Percentiles rank a stretch among this genome's conserved stretches.
Evolutionary conservation across 2,329 filamentous ascomycete species (phyloP).

Genomic region (Aureobasidium subglaciale): DNA sequence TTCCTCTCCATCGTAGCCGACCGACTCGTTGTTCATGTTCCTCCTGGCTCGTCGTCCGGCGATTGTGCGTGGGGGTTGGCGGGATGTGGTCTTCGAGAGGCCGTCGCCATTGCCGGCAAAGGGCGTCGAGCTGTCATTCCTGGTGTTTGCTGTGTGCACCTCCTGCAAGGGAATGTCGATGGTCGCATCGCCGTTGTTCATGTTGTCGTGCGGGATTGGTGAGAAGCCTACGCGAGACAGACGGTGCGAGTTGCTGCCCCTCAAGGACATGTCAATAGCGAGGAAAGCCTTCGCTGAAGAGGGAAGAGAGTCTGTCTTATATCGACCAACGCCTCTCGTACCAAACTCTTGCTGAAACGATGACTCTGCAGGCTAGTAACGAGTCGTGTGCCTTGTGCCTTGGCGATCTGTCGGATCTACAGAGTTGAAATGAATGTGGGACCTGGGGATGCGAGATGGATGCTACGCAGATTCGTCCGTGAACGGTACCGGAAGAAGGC

Average conservation of each 20-base stretch:
- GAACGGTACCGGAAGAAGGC: not conserved
- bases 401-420: constrained; percentile 11
- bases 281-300: not conserved
- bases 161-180: constrained; percentile 56
- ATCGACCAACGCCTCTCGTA: not conserved
- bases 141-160: constrained; percentile 38
- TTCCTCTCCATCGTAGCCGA: constrained; percentile 41
- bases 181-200: constrained; percentile 42
- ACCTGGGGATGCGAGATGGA: not conserved
- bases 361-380: not conserved
- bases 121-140: constrained; percentile 31
- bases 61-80: constrained; percentile 32
- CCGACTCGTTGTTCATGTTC: constrained; percentile 27
- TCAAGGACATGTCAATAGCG: constrained; percentile 9
- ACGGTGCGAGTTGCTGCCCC: constrained; percentile 9
- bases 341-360: constrained; percentile 3
- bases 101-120: constrained; percentile 5
- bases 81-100: constrained; percentile 19
- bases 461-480: not conserved
- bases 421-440: constrained; percentile 4
- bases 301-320: not conserved
- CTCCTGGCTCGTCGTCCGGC: constrained; percentile 30
- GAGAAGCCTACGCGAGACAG: constrained; percentile 27
- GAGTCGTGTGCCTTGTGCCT: constrained; percentile 13
- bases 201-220: constrained; percentile 21